Percentiles rank a stretch among this genome's conserved stretches.
Evolutionary conservation across 768 basidiomycete species (phyloP).

Genomic region (Mycena galopus): DNA sequence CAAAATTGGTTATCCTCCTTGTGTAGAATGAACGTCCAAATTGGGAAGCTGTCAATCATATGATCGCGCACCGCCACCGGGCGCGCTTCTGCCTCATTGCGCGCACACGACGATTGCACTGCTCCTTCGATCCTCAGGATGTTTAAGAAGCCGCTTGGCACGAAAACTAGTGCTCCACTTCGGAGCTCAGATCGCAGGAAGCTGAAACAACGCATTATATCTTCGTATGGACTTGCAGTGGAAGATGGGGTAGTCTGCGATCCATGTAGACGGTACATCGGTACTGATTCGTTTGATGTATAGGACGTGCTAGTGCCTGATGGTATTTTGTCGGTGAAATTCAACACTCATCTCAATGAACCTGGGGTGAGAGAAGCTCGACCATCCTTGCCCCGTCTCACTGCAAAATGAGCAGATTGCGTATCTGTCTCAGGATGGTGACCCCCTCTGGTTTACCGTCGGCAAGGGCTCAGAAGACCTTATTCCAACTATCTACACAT

Average conservation of each 20-base stretch:
- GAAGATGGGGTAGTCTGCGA: no score
- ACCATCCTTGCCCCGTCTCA: neutral
- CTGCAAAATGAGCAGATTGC: constrained; percentile 58
- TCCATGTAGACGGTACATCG: no score
- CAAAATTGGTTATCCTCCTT: no score
- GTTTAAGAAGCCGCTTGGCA: constrained; percentile 85
- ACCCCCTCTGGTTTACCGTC: constrained; percentile 84
- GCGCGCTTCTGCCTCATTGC: no score
- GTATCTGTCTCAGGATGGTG: constrained; percentile 74
- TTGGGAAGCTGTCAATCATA: neutral
- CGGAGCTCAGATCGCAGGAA: constrained; percentile 82
- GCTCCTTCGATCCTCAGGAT: constrained; percentile 47
- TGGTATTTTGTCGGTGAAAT: constrained; percentile 76
- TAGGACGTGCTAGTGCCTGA: constrained; percentile 83
- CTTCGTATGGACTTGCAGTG: constrained; percentile 59
- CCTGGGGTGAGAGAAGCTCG: constrained; percentile 65
- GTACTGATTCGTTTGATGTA: no score
- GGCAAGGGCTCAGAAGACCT: constrained; percentile 77
- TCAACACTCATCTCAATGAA: constrained; percentile 73
- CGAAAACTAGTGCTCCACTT: constrained; percentile 83
- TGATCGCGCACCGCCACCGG: neutral
- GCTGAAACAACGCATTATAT: constrained; percentile 69
- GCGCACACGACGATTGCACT: no score
- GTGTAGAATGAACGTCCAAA: neutral
- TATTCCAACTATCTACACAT: constrained; percentile 85